These are phyloP conservation scores for Exobasidium rhododendri DNA, from an alignment of 1,284 basidiomycete species.

Conservation along the genomic window DNA sequence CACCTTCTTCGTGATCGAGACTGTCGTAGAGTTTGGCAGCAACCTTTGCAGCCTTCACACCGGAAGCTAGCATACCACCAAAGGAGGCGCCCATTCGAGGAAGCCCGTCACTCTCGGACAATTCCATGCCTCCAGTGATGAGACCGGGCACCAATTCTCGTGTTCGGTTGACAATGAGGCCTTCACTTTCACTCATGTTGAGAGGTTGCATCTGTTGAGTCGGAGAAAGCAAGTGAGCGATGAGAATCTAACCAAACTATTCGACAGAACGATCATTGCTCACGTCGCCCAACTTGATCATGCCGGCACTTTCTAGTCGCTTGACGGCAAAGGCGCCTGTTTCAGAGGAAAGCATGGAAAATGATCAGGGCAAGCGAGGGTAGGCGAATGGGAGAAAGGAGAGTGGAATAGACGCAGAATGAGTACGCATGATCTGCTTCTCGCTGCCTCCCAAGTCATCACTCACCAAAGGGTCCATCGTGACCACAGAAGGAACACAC, in stretches of 20 bases:
- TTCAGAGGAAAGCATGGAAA: too few species aligned
- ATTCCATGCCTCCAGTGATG: constrained; percentile 73
- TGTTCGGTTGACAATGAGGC: constrained; percentile 61
- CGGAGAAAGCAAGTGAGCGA: neutral
- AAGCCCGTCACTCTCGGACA: constrained; percentile 71
- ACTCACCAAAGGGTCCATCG: constrained; percentile 72
- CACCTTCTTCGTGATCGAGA: constrained; percentile 63
- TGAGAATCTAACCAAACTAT: neutral
- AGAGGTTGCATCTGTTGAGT: constrained; percentile 63
- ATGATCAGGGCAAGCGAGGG: too few species aligned
- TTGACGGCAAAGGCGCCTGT: constrained; percentile 75
- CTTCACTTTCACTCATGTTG: constrained; percentile 48
- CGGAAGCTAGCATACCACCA: constrained; percentile 76
- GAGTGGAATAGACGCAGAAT: too few species aligned
- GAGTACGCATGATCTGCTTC: too few species aligned
- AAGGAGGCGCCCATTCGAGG: constrained; percentile 61
- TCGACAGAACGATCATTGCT: neutral
- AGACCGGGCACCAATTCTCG: constrained; percentile 76
- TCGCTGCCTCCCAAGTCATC: too few species aligned
- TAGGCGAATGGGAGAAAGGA: too few species aligned
- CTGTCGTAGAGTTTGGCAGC: constrained; percentile 66
- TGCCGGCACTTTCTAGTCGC: constrained; percentile 71
- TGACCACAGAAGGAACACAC: constrained; percentile 64
- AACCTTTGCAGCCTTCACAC: constrained; percentile 73
- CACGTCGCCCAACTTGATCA: constrained; percentile 70